These are phyloP conservation scores for Tylopilus orsonianus DNA, from an alignment of 1,284 basidiomycete species.

Conservation along the genomic window DNA sequence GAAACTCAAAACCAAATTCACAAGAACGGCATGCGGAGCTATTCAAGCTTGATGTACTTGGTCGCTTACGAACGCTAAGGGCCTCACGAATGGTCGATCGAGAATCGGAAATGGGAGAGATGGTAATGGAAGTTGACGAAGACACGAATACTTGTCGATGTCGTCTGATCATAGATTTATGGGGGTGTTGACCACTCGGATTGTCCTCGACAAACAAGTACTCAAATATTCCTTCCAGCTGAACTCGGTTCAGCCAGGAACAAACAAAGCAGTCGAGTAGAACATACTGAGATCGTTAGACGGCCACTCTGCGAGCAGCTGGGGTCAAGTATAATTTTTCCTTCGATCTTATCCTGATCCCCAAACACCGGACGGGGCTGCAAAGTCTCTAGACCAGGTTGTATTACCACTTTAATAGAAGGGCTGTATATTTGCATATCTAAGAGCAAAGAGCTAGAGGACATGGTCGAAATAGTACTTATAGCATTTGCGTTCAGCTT, in stretches of 20 bases:
- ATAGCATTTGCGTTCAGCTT: conserved; percentile 8
- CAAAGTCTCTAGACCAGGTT: conserved; percentile 33
- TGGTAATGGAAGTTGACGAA: conserved; percentile 46
- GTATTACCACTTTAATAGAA: conserved; percentile 49
- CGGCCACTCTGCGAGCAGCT: conserved; percentile 51
- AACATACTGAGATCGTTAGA: conserved; percentile 55
- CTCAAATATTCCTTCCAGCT: conserved; percentile 67
- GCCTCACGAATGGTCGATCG: conserved; percentile 53
- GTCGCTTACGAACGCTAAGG: conserved; percentile 43
- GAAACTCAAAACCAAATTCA: conserved; percentile 60
- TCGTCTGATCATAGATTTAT: conserved; percentile 29
- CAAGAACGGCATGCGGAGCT: conserved; percentile 40
- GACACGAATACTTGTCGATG: conserved; percentile 58
- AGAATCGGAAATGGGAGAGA: conserved; percentile 43
- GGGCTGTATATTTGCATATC: conserved; percentile 62
- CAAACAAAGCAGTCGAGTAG: not conserved
- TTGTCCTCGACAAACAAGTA: conserved; percentile 41
- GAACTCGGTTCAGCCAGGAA: conserved; percentile 6
- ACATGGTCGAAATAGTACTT: not conserved
- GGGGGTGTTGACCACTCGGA: conserved; percentile 23
- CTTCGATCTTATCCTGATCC: conserved; percentile 57
- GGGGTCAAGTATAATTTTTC: conserved; percentile 55
- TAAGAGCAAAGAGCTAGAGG: conserved; percentile 51
- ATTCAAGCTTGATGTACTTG: conserved; percentile 42
- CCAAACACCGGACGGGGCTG: conserved; percentile 57